Base-by-base conservation (phyloP, 306 rosid species). In the Fagus crenata region DNA sequence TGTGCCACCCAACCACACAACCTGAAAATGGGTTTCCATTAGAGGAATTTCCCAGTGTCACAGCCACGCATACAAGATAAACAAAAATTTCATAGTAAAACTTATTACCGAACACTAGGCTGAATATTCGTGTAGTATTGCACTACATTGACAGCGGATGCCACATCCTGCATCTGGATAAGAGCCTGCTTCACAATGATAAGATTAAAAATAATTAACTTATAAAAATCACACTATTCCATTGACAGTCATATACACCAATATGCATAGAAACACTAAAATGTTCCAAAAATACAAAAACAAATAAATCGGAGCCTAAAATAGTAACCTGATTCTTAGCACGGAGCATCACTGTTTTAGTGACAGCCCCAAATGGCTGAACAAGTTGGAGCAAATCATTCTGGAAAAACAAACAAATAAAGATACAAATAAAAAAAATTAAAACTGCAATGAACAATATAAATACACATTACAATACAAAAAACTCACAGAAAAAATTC, bases 81-180 rank as follows among this genome's bases (percentile, higher is more conserved):
- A 17, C 0, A n/a, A 14, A 67, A 67, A 67, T 67, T 67, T 67
- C 49, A 67, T 18, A 39, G 31, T 22, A 67, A 39, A 67, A 37
- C 51, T 37, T 13, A 17, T 28, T 67, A 67, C 71, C 71, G 71
- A 39, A 67, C 71, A 67, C 49, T 17, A 67, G 71, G 71, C 49
- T 67, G 71, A 67, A 39, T 1, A 67, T 39, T 67, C 0, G 71
- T n/a, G 71, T 67, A 67, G 49, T 67, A 67, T 39, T 67, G 71
- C 49, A 67, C 49, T 67, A 67, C 71, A 67, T 39, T 67, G 51
- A 67, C 71, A 67, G 71, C 71, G 4, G 71, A 37, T 67, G 11
- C 71, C 46, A 67, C 71, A 67, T 67, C 71, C 71, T 67, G 71
- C 71, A 67, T 67, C 71, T 67, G 71, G 51, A 67, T 67, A 67